phyloP scores from a whole-genome alignment of 2,329 filamentous ascomycete genomes.

The Pseudogymnoascus sp. region DNA sequence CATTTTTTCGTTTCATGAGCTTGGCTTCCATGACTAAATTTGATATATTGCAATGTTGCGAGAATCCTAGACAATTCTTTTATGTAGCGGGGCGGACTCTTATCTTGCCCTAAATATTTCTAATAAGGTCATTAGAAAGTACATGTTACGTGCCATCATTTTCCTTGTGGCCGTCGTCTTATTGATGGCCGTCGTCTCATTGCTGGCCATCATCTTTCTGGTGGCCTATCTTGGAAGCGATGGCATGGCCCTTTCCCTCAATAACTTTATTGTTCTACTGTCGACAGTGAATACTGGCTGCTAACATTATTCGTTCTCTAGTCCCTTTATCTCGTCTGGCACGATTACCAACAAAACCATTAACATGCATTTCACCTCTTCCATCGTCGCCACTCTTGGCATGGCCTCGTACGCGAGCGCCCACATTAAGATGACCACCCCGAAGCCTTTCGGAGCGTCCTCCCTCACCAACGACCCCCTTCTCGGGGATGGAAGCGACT shows the following conservation, averaged over 20 bases:
- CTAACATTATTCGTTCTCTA: too few species aligned
- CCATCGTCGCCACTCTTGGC: constrained; percentile 43
- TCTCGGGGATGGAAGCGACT: constrained; percentile 50
- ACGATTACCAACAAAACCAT: constrained; percentile 8
- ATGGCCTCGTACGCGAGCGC: constrained; percentile 54
- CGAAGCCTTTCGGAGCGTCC: constrained; percentile 50
- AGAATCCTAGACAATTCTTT: neutral
- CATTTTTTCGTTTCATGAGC: neutral
- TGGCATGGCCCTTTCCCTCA: too few species aligned
- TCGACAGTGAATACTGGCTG: too few species aligned
- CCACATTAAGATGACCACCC: constrained; percentile 67
- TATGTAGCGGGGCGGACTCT: neutral
- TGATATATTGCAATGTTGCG: neutral
- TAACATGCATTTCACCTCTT: constrained; percentile 42
- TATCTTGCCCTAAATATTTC: neutral
- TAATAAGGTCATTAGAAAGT: neutral
- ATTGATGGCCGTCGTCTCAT: neutral
- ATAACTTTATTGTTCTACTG: too few species aligned
- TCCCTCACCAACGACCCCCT: constrained; percentile 58
- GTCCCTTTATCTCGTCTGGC: constrained; percentile 6
- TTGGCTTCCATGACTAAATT: neutral
- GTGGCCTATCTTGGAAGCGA: neutral
- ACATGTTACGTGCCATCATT: neutral
- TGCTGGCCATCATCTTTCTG: neutral
- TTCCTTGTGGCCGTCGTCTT: neutral